phyloP scores from a whole-genome alignment of 306 rosid species.

The Medicago truncatula region DNA sequence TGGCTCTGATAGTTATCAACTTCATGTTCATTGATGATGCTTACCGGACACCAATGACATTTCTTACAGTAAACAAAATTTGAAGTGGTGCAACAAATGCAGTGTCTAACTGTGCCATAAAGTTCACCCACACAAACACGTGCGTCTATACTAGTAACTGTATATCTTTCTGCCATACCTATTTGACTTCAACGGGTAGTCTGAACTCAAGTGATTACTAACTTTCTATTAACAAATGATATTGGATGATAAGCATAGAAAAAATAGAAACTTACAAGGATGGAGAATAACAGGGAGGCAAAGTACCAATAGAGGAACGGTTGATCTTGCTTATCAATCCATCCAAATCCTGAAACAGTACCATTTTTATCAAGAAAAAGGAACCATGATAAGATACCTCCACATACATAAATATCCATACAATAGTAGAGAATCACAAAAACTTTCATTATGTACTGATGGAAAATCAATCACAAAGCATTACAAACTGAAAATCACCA shows the following conservation, averaged over 20 bases:
- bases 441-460: no score
- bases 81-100: slow-evolving; percentile 2
- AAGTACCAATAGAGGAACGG: slow-evolving; percentile 88
- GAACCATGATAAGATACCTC: neutral
- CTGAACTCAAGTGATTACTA: neutral
- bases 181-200: slow-evolving; percentile 26
- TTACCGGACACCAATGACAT: neutral
- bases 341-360: slow-evolving; percentile 89
- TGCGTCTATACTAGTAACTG: neutral
- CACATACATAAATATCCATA: slow-evolving; percentile 1
- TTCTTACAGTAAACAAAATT: neutral
- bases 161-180: slow-evolving; percentile 16
- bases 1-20: neutral
- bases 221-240: slow-evolving; percentile 12
- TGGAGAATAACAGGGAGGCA: slow-evolving; percentile 94
- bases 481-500: slow-evolving; percentile 19
- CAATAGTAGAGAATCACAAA: slow-evolving; percentile 9
- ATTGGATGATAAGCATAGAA: slow-evolving; percentile 23
- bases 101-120: neutral
- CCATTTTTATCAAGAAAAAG: slow-evolving; percentile 31
- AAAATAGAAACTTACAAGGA: slow-evolving; percentile 70
- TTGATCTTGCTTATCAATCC: slow-evolving; percentile 97
- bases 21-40: neutral
- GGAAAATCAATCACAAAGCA: neutral
- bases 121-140: slow-evolving; percentile 1